Evolutionary conservation across 352 stramenopile species (phyloP).

Genomic region (Phytophthora sojae): DNA sequence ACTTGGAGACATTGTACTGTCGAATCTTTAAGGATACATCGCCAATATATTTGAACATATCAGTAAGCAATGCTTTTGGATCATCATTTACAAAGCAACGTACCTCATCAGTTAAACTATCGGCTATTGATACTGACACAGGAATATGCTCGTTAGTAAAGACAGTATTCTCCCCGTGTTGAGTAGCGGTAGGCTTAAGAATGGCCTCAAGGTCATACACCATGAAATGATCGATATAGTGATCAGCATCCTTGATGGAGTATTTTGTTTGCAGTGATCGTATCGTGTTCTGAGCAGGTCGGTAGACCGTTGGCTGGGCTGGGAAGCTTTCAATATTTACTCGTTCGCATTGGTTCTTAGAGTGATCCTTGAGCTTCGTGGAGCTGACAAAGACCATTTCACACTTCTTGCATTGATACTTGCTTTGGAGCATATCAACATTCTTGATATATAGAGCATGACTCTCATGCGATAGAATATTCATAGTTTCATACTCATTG

Average conservation of each 20-base stretch:
- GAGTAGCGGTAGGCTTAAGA: neutral
- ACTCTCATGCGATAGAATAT: slow-evolving; percentile 4
- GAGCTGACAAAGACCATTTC: slow-evolving; percentile 12
- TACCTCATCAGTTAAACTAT: slow-evolving; percentile 6
- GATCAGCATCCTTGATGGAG: slow-evolving; percentile 1
- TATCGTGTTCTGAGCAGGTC: neutral
- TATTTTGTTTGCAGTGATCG: slow-evolving; percentile 4
- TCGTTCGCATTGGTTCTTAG: slow-evolving; percentile 3
- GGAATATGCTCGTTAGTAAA: slow-evolving; percentile 12
- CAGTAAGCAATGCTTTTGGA: neutral
- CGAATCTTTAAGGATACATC: neutral
- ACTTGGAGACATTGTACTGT: neutral
- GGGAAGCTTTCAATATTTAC: slow-evolving; percentile 3
- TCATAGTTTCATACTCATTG: neutral
- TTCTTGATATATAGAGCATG: slow-evolving; percentile 6
- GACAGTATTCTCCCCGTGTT: slow-evolving; percentile 6
- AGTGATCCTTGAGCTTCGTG: neutral
- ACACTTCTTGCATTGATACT: slow-evolving; percentile 9
- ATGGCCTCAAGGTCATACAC: slow-evolving; percentile 19
- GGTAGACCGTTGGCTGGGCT: neutral
- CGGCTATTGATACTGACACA: slow-evolving; percentile 3
- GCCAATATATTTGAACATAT: slow-evolving; percentile 2
- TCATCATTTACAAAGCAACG: slow-evolving; percentile 4
- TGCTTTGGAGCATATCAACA: neutral
- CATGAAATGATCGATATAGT: slow-evolving; percentile 15